Evolutionary conservation across 306 rosid species (phyloP).

Genomic region (Corylus americana): DNA sequence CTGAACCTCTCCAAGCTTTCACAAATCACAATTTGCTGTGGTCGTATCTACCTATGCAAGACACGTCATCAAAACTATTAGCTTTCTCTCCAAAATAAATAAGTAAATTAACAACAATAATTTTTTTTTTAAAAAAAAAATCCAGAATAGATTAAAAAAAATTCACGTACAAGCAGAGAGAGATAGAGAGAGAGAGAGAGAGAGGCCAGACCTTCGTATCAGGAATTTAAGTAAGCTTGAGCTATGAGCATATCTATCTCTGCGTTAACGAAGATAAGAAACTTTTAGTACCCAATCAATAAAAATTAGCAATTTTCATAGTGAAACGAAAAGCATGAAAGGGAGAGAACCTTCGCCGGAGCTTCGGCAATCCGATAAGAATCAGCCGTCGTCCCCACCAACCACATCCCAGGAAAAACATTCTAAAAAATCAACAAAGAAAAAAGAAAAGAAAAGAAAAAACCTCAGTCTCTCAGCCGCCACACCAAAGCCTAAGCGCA

Average conservation of each 20-base stretch:
- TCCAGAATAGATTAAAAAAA: background rate
- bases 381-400: conserved; percentile 78
- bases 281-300: background rate
- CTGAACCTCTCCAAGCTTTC: background rate
- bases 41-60: conserved; percentile 63
- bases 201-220: background rate
- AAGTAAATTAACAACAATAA: background rate
- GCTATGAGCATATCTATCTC: conserved; percentile 31
- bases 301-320: background rate
- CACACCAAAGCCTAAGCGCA: background rate
- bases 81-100: background rate
- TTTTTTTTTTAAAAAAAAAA: background rate
- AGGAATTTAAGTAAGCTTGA: conserved; percentile 9
- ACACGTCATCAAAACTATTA: conserved; percentile 8
- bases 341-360: conserved; percentile 59
- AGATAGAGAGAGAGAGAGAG: background rate
- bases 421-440: conserved; percentile 39
- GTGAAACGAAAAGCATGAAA: background rate
- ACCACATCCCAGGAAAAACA: conserved; percentile 89
- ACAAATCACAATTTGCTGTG: conserved; percentile 18
- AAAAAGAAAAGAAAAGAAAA: background rate
- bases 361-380: conserved; percentile 60
- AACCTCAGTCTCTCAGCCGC: background rate
- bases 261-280: conserved; percentile 23
- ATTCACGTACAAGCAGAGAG: background rate